Evolutionary conservation across 306 rosid genomes (phyloP).

Genomic region (Datisca glomerata): DNA sequence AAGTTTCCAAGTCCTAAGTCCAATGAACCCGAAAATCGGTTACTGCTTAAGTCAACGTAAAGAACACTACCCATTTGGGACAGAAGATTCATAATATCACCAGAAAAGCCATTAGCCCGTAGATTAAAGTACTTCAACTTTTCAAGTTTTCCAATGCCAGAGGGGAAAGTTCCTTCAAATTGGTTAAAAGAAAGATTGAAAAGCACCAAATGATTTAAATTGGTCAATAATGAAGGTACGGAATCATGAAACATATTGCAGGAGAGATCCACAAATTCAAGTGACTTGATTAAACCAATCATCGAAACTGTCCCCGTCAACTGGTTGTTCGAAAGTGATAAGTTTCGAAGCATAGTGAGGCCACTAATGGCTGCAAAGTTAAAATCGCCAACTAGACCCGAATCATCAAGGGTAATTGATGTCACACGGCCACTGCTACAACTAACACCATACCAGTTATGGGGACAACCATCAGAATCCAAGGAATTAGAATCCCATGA

Average conservation of each 20-base stretch:
- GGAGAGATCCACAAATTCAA: constrained; percentile 55
- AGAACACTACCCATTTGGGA: constrained; percentile 46
- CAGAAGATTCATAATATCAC: constrained; percentile 42
- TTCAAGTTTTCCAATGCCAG: constrained; percentile 39
- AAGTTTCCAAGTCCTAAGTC: constrained; percentile 50
- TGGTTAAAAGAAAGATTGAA: constrained; percentile 64
- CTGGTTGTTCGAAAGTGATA: constrained; percentile 51
- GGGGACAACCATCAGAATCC: constrained; percentile 66
- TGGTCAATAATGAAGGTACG: constrained; percentile 24
- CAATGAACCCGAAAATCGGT: constrained; percentile 50
- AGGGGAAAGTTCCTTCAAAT: constrained; percentile 37
- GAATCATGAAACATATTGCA: constrained; percentile 40
- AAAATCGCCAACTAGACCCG: constrained; percentile 55
- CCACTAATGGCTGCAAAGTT: constrained; percentile 37
- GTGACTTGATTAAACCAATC: constrained; percentile 30
- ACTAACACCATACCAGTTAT: constrained; percentile 48
- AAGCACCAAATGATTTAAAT: constrained; percentile 25
- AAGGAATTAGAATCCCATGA: constrained; percentile 61
- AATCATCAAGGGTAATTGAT: constrained; percentile 43
- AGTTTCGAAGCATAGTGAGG: constrained; percentile 48
- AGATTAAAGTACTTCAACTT: constrained; percentile 39
- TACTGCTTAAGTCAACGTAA: constrained; percentile 58
- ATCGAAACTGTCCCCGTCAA: constrained; percentile 40
- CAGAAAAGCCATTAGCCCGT: constrained; percentile 41
- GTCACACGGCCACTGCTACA: constrained; percentile 45